These are phyloP conservation scores for Tilletia walkeri DNA, from an alignment of 1,284 basidiomycete species.

Conservation along the genomic window DNA sequence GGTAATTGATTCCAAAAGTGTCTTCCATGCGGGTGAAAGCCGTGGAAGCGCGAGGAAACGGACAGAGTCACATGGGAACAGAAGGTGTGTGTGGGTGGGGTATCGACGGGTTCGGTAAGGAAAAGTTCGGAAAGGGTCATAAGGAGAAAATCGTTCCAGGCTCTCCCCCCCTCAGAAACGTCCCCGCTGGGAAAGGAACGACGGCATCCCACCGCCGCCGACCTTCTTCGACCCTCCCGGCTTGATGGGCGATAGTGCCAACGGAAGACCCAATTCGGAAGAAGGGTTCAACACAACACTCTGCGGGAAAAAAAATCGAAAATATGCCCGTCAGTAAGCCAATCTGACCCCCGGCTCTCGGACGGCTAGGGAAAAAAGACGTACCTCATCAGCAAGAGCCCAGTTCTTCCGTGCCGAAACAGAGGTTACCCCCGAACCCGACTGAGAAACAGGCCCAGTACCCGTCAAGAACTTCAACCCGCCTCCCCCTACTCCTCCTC, in stretches of 20 bases:
- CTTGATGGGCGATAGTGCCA: constrained; percentile 12
- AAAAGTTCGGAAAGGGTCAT: too few species aligned
- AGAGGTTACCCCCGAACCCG: background rate
- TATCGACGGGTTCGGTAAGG: too few species aligned
- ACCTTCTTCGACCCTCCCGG: background rate
- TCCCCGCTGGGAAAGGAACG: too few species aligned
- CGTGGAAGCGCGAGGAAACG: too few species aligned
- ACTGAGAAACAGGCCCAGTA: background rate
- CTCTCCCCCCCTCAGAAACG: too few species aligned
- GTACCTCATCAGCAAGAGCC: background rate
- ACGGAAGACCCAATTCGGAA: background rate
- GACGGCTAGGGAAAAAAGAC: background rate
- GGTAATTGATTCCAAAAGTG: too few species aligned
- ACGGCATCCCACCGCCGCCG: too few species aligned
- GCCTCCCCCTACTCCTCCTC: background rate
- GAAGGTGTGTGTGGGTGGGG: too few species aligned
- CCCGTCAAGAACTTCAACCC: constrained; percentile 13
- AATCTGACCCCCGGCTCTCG: background rate
- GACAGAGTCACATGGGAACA: too few species aligned
- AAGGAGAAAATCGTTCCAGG: too few species aligned
- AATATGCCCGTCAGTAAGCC: background rate
- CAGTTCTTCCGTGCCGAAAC: background rate
- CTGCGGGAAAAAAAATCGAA: background rate
- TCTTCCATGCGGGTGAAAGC: too few species aligned
- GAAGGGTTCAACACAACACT: background rate